Conservation (phyloP, 1,139 yeast species). For the Pichia terricola region DNA sequence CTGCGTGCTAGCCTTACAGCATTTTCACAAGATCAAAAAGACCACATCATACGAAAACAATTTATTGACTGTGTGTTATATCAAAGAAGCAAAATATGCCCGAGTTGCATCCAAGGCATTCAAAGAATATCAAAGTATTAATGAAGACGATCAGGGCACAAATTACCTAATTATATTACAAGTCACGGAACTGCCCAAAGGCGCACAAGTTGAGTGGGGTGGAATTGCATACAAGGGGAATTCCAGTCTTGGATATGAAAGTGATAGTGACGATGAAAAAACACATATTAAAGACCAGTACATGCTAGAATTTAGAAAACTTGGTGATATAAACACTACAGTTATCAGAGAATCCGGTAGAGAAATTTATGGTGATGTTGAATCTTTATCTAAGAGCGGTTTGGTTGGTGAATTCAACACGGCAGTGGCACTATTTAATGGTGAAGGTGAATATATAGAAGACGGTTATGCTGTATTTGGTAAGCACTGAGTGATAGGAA, state of each 20-base stretch:
- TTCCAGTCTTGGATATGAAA: conserved; percentile 10
- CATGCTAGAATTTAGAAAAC: background rate
- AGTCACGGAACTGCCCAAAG: conserved; percentile 57
- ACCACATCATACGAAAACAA: conserved; percentile 40
- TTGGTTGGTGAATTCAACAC: background rate
- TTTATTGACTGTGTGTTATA: conserved; percentile 45
- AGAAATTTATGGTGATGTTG: background rate
- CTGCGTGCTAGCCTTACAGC: conserved; percentile 57
- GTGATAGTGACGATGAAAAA: conserved; percentile 5
- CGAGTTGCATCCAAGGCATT: conserved; percentile 31
- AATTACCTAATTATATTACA: conserved; percentile 42
- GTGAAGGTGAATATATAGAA: too few relatives aligned
- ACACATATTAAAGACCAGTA: background rate
- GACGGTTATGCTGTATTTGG: too few relatives aligned
- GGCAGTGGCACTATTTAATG: background rate
- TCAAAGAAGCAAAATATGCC: conserved; percentile 30
- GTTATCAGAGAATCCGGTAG: background rate
- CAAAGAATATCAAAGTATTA: conserved; percentile 24
- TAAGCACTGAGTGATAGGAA: too few relatives aligned
- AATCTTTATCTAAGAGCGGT: too few relatives aligned
- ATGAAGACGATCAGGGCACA: conserved; percentile 18
- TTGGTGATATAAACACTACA: too few relatives aligned
- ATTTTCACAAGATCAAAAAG: conserved; percentile 52
- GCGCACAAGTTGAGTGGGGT: conserved; percentile 73
- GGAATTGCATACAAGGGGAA: conserved; percentile 29